phyloP scores from a whole-genome alignment of 345 rosid species.

The Syzygium aromaticum region DNA sequence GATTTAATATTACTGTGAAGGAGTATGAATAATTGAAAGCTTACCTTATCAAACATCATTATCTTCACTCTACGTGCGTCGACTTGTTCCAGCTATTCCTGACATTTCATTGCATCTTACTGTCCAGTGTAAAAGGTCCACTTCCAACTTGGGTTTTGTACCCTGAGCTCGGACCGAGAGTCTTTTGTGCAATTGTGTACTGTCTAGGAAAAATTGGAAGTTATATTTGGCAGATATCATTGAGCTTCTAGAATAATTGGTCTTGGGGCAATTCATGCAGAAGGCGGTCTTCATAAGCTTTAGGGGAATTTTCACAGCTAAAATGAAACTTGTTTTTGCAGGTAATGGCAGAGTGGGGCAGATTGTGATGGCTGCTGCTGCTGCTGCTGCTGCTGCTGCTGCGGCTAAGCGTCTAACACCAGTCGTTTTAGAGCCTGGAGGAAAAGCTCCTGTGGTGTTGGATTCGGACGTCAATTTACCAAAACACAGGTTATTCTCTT shows the following conservation, averaged over 20 bases:
- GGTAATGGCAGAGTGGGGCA: slow-evolving; percentile 75
- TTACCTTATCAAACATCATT: not conserved
- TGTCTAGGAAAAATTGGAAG: not conserved
- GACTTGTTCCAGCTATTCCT: not conserved
- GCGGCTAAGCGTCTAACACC: slow-evolving; percentile 98
- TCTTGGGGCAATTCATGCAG: not conserved
- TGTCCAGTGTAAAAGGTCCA: not conserved
- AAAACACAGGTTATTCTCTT: too few species aligned
- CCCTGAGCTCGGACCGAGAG: not conserved
- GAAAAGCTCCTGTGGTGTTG: slow-evolving; percentile 79
- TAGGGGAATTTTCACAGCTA: not conserved
- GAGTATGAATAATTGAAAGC: not conserved
- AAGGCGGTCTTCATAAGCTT: not conserved
- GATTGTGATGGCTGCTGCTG: slow-evolving; percentile 82
- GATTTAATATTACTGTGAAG: not conserved
- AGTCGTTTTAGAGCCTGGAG: slow-evolving; percentile 87
- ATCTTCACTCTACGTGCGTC: not conserved
- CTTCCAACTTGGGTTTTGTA: not conserved
- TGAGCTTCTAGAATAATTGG: not conserved
- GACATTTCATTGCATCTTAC: not conserved
- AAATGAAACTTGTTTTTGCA: slow-evolving; percentile 12
- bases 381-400: slow-evolving; percentile 6
- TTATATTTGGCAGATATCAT: not conserved
- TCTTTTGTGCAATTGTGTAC: not conserved
- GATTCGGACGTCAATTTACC: slow-evolving; percentile 58